These are phyloP conservation scores for Rhazya stricta DNA, from an alignment of 257 asterid species.

Conservation along the genomic window DNA sequence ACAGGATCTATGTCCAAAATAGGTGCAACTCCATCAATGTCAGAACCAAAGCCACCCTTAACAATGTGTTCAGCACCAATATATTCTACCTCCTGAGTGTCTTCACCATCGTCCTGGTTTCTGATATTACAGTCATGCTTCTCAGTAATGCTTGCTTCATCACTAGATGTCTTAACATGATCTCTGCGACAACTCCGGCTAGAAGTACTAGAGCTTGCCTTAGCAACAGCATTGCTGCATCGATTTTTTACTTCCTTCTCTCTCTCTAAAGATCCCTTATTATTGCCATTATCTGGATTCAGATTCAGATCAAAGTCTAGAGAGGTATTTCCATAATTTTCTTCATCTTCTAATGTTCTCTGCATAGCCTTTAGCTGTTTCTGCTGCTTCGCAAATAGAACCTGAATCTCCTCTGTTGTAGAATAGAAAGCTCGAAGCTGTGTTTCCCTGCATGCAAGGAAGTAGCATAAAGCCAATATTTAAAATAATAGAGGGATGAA, in stretches of 20 bases:
- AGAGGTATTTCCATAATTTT: constrained; percentile 61
- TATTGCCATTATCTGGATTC: constrained; percentile 31
- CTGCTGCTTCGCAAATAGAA: constrained; percentile 76
- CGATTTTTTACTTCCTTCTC: constrained; percentile 32
- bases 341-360: constrained; percentile 90
- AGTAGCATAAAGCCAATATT: background rate
- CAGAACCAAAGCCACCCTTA: constrained; percentile 78
- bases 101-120: constrained; percentile 48
- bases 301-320: constrained; percentile 57
- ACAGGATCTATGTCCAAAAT: constrained; percentile 38
- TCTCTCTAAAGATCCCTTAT: constrained; percentile 23
- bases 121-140: constrained; percentile 66
- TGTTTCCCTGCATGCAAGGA: constrained; percentile 65
- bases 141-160: constrained; percentile 72
- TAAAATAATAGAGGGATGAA: constrained; percentile 1
- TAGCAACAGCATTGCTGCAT: constrained; percentile 29
- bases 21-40: constrained; percentile 50
- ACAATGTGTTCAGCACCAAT: constrained; percentile 32
- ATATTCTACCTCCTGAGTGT: constrained; percentile 84
- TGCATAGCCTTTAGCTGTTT: constrained; percentile 97
- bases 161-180: constrained; percentile 46
- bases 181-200: constrained; percentile 30
- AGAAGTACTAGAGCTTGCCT: constrained; percentile 30
- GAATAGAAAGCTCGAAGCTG: constrained; percentile 98
- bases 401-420: constrained; percentile 88